A percentile compares a stretch with the other conserved stretches of the same genome.
phyloP scores from a whole-genome alignment of 1,139 yeast species.

The Scheffersomyces parashehatae region DNA sequence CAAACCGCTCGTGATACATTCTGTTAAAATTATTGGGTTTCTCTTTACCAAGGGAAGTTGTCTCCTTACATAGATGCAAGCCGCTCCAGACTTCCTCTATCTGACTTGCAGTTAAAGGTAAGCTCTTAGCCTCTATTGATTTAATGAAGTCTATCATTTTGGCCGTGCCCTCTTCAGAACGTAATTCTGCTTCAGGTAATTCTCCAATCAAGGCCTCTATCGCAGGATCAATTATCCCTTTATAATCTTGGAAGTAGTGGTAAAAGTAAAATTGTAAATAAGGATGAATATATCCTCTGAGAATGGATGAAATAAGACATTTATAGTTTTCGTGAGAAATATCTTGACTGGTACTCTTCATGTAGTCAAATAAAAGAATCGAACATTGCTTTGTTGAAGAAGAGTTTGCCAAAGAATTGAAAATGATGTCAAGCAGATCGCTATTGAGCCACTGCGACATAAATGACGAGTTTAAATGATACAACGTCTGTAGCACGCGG shows the following conservation, averaged over 20 bases:
- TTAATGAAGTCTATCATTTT: slow-evolving; percentile 5
- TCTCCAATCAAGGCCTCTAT: slow-evolving; percentile 14
- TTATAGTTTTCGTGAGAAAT: slow-evolving; percentile 4
- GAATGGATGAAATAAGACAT: slow-evolving; percentile 27
- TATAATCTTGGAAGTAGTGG: slow-evolving; percentile 22
- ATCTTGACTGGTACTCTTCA: slow-evolving; percentile 11
- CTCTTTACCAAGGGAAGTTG: slow-evolving; percentile 1
- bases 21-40: slow-evolving; percentile 12
- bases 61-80: slow-evolving; percentile 8
- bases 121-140: neutral
- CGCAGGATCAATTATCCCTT: slow-evolving; percentile 11
- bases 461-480: slow-evolving; percentile 17
- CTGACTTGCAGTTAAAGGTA: slow-evolving; percentile 4
- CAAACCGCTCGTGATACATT: slow-evolving; percentile 22
- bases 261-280: slow-evolving; percentile 31
- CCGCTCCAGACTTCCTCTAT: slow-evolving; percentile 16
- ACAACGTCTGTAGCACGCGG: slow-evolving; percentile 22
- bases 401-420: slow-evolving; percentile 28
- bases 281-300: slow-evolving; percentile 23
- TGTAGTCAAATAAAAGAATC: slow-evolving; percentile 20
- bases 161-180: slow-evolving; percentile 9
- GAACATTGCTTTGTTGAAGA: slow-evolving; percentile 32
- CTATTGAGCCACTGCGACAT: slow-evolving; percentile 24
- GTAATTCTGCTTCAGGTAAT: slow-evolving; percentile 14
- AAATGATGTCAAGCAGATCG: slow-evolving; percentile 34